Base-by-base conservation (phyloP, 2,329 filamentous ascomycete genomes). In the Aspergillus proliferans region DNA sequence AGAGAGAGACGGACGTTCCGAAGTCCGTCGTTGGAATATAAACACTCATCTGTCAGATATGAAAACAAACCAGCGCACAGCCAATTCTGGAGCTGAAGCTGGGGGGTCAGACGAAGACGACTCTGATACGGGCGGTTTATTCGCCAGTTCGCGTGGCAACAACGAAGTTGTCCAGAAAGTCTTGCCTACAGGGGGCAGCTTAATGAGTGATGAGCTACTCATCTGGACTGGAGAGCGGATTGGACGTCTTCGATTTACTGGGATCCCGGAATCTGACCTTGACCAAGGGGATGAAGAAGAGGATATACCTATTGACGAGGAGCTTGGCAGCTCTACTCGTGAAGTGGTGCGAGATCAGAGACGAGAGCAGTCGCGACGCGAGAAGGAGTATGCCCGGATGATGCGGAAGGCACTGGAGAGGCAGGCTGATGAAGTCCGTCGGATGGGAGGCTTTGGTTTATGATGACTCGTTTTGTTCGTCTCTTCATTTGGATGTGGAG, bases 191-290 rank as follows among this genome's bases (percentile, higher is more conserved):
- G 68, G 69, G 22, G 61, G 59, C 4, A 69, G 68, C 42, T 59
- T 73, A 43, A 63, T 54, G 22, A 69, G 80, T 45, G 83, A 89
- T 59, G 85, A 92, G 58, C 69, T 96, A 10, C 67, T 95, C 3
- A 76, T 95, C 43, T 95, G 90, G 90, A 95, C 90, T 0, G 91
- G 89, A 15, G 89, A 95, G 50, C 84, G 84, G 54, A 72, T 95
- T 43, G 91, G 89, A 0, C 74, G 93, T 50, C 67, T 94, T 18
- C 76, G 72, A 47, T 87, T 87, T 62, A 81, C 82, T 1, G 70
- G 74, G 41, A 53, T 54, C 2, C 43, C 36, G 62, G 68, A 59
- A 68, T 41, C 61, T 34, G 64, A 66, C 9, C 1, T 19, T 21
- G 18, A 40, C 5, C 6, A 40, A 10, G 61, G 67, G 26, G 66